These are phyloP conservation scores for Auriscalpium orientale DNA, from an alignment of 768 basidiomycete species.

Conservation along the genomic window DNA sequence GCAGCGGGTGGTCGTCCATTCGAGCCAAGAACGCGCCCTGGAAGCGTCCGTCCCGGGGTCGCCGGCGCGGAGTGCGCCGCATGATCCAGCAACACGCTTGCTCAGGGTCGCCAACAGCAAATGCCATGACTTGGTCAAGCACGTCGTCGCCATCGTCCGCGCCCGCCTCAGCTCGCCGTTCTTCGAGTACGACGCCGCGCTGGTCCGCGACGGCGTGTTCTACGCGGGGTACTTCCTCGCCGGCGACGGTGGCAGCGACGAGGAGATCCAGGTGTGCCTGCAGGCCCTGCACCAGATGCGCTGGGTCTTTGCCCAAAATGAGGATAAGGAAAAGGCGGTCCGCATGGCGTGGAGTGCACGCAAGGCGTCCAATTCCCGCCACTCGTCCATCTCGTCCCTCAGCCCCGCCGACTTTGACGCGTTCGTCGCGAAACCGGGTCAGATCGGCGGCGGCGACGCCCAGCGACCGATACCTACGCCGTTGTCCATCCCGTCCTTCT, in stretches of 20 bases:
- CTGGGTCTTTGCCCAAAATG: slow-evolving; percentile 72
- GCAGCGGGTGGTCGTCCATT: slow-evolving; percentile 37
- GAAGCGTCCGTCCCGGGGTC: slow-evolving; percentile 13
- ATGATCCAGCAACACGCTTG: slow-evolving; percentile 28
- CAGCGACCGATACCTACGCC: slow-evolving; percentile 15
- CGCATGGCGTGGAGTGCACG: slow-evolving; percentile 37
- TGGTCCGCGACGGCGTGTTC: slow-evolving; percentile 86
- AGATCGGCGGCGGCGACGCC: slow-evolving; percentile 5
- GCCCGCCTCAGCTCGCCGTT: slow-evolving; percentile 45
- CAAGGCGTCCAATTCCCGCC: slow-evolving; percentile 9
- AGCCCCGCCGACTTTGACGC: slow-evolving; percentile 6
- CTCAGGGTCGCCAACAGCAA: slow-evolving; percentile 36
- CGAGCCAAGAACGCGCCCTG: slow-evolving; percentile 10
- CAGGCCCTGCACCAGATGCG: slow-evolving; percentile 73
- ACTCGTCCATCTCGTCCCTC: not conserved
- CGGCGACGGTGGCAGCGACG: slow-evolving; percentile 40
- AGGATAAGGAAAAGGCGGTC: slow-evolving; percentile 62
- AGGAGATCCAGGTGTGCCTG: slow-evolving; percentile 52
- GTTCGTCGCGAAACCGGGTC: slow-evolving; percentile 1
- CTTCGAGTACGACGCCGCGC: slow-evolving; percentile 79
- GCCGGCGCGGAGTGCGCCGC: slow-evolving; percentile 16
- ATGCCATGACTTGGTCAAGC: slow-evolving; percentile 37
- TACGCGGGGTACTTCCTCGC: slow-evolving; percentile 77
- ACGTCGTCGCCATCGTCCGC: slow-evolving; percentile 41
- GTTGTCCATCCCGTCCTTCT: slow-evolving; percentile 9